These are phyloP conservation scores for Hanseniaspora lindneri DNA, from an alignment of 805 yeast species.

Conservation along the genomic window DNA sequence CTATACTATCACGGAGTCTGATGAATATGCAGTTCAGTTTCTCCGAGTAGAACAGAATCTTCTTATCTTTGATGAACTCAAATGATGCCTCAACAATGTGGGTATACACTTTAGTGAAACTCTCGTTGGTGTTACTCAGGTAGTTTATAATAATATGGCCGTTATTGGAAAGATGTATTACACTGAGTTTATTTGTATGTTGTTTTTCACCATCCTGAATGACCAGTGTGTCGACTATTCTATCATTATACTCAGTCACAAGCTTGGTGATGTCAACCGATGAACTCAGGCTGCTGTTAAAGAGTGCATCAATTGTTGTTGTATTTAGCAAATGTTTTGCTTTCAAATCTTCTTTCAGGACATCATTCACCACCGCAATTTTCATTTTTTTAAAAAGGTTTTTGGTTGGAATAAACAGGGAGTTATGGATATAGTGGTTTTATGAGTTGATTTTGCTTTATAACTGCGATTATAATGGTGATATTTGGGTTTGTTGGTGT, in stretches of 20 bases:
- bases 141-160: slow-evolving; percentile 6
- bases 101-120: slow-evolving; percentile 4
- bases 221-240: background rate
- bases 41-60: background rate
- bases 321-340: background rate
- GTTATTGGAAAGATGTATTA: slow-evolving; percentile 1
- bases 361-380: background rate
- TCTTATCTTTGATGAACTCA: background rate
- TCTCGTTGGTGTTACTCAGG: background rate
- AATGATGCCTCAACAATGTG: background rate
- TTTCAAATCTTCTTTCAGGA: background rate
- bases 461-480: too few relatives aligned
- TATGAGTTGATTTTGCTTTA: too few relatives aligned
- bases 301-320: background rate
- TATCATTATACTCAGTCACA: background rate
- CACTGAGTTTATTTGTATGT: background rate
- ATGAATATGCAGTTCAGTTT: slow-evolving; percentile 4
- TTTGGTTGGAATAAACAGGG: too few relatives aligned
- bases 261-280: background rate
- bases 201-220: background rate
- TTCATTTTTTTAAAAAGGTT: background rate
- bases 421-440: too few relatives aligned
- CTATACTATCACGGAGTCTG: slow-evolving; percentile 1
- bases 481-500: too few relatives aligned
- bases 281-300: background rate